These are phyloP conservation scores for Eremochloa ophiuroides DNA, from an alignment of 176 grass and related monocot species.

Conservation along the genomic window DNA sequence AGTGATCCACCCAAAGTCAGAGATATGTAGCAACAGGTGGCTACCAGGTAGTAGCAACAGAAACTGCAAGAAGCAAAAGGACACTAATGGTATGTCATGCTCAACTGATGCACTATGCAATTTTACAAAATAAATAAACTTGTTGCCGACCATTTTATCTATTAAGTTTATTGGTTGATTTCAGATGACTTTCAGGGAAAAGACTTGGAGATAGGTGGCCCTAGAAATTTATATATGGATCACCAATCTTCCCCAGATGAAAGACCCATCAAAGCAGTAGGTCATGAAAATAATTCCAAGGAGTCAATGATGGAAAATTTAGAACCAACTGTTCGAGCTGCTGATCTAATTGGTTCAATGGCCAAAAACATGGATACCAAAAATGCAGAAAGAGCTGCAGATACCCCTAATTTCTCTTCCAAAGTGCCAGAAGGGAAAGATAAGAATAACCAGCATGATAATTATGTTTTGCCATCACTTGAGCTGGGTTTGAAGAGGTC, in stretches of 20 bases:
- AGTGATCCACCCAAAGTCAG: conserved; percentile 59
- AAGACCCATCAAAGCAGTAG: conserved; percentile 28
- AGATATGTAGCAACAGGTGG: conserved; percentile 50
- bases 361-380: conserved; percentile 40
- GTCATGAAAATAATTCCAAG: conserved; percentile 33
- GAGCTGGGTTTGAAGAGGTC: conserved; percentile 76
- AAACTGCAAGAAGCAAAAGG: conserved; percentile 47
- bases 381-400: conserved; percentile 18
- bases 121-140: neutral
- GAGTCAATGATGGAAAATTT: conserved; percentile 26
- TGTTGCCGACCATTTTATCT: neutral
- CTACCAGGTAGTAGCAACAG: conserved; percentile 30
- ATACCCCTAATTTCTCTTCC: conserved; percentile 42
- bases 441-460: conserved; percentile 11
- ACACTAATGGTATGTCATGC: conserved; percentile 48
- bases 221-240: conserved; percentile 33
- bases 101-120: neutral
- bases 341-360: conserved; percentile 73
- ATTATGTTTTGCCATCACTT: conserved; percentile 40
- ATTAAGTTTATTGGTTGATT: conserved; percentile 15
- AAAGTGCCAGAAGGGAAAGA: conserved; percentile 41
- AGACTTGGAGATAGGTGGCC: conserved; percentile 65
- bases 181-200: conserved; percentile 65
- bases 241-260: conserved; percentile 30
- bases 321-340: conserved; percentile 44